A percentile compares a stretch with the other conserved stretches of the same genome.
Conservation (phyloP, 805 yeast species). For the Dipodascus geniculatus region DNA sequence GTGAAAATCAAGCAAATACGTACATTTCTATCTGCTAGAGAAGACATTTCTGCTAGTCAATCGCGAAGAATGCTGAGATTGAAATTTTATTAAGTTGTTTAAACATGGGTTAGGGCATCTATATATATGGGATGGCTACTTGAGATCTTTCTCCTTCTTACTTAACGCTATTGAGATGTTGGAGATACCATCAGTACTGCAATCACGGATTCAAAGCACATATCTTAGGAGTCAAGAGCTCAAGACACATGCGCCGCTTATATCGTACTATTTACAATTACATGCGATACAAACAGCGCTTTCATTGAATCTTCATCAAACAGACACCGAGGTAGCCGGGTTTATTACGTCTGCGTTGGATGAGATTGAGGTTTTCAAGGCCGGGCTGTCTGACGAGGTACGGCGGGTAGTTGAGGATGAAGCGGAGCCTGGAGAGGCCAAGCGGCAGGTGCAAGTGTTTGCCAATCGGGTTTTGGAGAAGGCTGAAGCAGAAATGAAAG, state of each 20-base stretch:
- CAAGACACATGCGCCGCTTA: constrained; percentile 44
- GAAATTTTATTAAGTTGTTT: neutral
- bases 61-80: too few species aligned
- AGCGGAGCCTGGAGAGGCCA: constrained; percentile 46
- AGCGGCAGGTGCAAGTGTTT: constrained; percentile 44
- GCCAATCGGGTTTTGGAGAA: constrained; percentile 45
- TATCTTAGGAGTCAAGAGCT: constrained; percentile 44
- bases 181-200: neutral
- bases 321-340: constrained; percentile 41
- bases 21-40: neutral
- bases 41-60: neutral
- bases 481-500: constrained; percentile 37
- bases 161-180: too few species aligned
- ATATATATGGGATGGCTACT: too few species aligned
- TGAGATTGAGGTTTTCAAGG: constrained; percentile 50
- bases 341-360: constrained; percentile 56
- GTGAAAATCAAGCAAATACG: too few species aligned
- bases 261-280: constrained; percentile 60
- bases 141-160: too few species aligned
- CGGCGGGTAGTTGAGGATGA: constrained; percentile 32
- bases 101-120: too few species aligned
- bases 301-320: constrained; percentile 44
- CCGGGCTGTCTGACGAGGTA: constrained; percentile 28
- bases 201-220: neutral
- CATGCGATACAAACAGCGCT: constrained; percentile 69